Percentiles rank a stretch among this genome's conserved stretches.
Evolutionary conservation across 129 eudicot species (phyloP).

Genomic region (Solidago caesia): DNA sequence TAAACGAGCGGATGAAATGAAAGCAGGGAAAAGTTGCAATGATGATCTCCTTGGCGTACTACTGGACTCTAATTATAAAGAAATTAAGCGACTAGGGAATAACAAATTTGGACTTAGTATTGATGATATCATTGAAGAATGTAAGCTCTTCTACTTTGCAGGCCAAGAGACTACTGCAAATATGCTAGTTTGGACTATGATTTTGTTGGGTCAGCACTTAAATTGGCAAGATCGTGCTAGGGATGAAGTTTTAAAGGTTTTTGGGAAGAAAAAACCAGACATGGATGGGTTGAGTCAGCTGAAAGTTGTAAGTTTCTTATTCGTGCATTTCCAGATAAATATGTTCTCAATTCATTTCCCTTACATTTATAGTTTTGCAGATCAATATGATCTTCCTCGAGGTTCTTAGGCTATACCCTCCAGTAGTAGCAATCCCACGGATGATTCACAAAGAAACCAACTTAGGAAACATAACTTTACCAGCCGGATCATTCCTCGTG

Average conservation of each 20-base stretch:
- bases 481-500: not conserved
- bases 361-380: constrained; percentile 9
- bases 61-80: constrained; percentile 23
- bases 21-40: not conserved
- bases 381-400: constrained; percentile 16
- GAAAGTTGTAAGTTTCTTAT: constrained; percentile 22
- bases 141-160: constrained; percentile 41
- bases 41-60: constrained; percentile 30
- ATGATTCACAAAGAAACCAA: constrained; percentile 21
- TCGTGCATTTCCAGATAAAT: not conserved
- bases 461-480: constrained; percentile 15
- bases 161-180: constrained; percentile 39
- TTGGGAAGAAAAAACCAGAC: constrained; percentile 34
- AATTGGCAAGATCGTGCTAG: constrained; percentile 35
- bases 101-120: constrained; percentile 32
- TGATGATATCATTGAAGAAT: constrained; percentile 34
- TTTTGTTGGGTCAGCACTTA: constrained; percentile 27
- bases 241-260: constrained; percentile 31
- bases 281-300: constrained; percentile 28
- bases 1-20: constrained; percentile 20
- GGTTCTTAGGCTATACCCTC: constrained; percentile 28
- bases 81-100: constrained; percentile 23
- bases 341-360: not conserved
- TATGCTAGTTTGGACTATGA: constrained; percentile 42
- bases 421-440: constrained; percentile 4